Conservation (phyloP, 768 basidiomycete species). For the Mycena indigotica region DNA sequence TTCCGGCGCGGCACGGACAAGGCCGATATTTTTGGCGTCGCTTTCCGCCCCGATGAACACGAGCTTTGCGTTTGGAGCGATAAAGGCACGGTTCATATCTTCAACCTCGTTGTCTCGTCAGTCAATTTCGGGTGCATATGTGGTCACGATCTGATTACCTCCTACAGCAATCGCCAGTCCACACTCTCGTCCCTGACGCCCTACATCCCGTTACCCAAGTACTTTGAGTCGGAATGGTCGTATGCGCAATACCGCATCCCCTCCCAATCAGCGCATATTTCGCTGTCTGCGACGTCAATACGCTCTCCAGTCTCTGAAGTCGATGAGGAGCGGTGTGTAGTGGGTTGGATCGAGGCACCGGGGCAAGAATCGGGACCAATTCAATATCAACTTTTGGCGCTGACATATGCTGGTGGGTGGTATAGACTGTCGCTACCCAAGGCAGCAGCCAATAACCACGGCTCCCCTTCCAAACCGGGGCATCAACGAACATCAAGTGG, state of each 20-base stretch:
- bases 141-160: slow-evolving; percentile 5
- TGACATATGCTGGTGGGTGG: slow-evolving; percentile 93
- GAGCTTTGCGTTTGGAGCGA: slow-evolving; percentile 93
- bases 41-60: slow-evolving; percentile 82
- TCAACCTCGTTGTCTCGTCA: slow-evolving; percentile 72
- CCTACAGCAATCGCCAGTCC: slow-evolving; percentile 76
- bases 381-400: slow-evolving; percentile 78
- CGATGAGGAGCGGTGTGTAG: slow-evolving; percentile 84
- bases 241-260: slow-evolving; percentile 93
- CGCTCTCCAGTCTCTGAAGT: slow-evolving; percentile 60
- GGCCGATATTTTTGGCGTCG: slow-evolving; percentile 88
- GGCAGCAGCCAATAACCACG: slow-evolving; percentile 26
- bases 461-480: slow-evolving; percentile 49
- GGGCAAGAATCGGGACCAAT: slow-evolving; percentile 35
- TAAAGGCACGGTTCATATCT: slow-evolving; percentile 92
- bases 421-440: slow-evolving; percentile 76
- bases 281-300: slow-evolving; percentile 65
- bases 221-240: slow-evolving; percentile 96
- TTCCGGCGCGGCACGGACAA: slow-evolving; percentile 86
- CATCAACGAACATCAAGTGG: slow-evolving; percentile 54
- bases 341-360: slow-evolving; percentile 77
- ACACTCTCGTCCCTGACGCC: slow-evolving; percentile 78
- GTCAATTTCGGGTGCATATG: slow-evolving; percentile 31
- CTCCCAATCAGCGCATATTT: slow-evolving; percentile 79
- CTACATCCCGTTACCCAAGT: slow-evolving; percentile 82